phyloP scores from a whole-genome alignment of 139 green algal genomes.

The Chlorella sp. region DNA sequence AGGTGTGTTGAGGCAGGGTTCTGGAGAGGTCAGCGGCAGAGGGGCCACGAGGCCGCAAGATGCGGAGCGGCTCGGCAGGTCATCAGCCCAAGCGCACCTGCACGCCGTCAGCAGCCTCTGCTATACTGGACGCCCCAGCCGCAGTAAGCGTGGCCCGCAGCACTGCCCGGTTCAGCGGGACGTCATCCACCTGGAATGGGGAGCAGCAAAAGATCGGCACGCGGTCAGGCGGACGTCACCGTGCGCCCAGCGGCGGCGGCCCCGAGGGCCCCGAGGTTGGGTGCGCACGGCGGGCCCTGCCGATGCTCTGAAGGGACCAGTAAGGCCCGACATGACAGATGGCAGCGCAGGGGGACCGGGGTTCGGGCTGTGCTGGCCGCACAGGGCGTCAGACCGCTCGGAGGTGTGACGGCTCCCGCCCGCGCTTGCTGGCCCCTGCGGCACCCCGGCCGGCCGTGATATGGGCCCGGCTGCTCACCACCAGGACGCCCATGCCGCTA shows the following conservation, averaged over 20 bases:
- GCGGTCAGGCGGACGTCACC: background rate
- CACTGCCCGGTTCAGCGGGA: background rate
- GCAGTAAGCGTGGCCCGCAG: background rate
- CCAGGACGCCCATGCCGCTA: background rate
- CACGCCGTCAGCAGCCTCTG: background rate
- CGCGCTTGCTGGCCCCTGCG: too few species aligned
- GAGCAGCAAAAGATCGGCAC: background rate
- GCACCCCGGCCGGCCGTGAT: too few species aligned
- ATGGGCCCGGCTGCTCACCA: too few species aligned
- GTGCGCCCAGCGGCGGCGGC: background rate
- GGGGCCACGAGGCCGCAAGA: too few species aligned
- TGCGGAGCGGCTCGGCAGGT: too few species aligned
- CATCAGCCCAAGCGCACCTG: background rate
- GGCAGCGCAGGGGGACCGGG: background rate
- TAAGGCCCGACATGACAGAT: background rate
- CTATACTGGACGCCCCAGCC: background rate
- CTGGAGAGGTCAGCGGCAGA: too few species aligned
- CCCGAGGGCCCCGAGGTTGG: background rate
- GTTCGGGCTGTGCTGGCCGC: background rate
- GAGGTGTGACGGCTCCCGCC: too few species aligned
- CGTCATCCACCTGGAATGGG: constrained; percentile 6
- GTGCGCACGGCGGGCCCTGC: background rate
- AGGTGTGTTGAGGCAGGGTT: too few species aligned
- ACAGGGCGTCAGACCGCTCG: too few species aligned
- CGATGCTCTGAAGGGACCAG: background rate